Evolutionary conservation across 1,284 basidiomycete genomes (phyloP).

Genomic region (Ceratobasidium sp.): DNA sequence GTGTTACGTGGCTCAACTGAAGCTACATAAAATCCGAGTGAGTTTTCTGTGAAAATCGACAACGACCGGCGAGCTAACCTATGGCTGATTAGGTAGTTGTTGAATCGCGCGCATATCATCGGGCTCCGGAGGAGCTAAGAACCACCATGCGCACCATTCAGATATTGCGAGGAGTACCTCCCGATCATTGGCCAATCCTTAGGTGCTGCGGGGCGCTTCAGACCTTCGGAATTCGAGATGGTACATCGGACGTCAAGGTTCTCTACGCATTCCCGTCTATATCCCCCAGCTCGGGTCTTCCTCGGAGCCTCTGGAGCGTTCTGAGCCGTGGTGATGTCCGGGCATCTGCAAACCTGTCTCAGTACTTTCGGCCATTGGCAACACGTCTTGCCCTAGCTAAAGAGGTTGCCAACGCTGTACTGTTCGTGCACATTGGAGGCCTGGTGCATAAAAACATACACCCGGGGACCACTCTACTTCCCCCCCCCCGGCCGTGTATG

Average conservation of each 20-base stretch:
- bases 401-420: background rate
- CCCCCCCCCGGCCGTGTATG: too few relatives aligned
- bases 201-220: background rate
- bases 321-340: too few relatives aligned
- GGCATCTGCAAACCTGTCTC: background rate
- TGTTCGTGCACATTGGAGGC: background rate
- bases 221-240: too few relatives aligned
- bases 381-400: background rate
- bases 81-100: background rate
- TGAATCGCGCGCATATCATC: background rate
- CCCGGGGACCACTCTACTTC: background rate
- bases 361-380: background rate
- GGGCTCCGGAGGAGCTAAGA: background rate
- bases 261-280: background rate
- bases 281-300: too few relatives aligned
- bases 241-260: too few relatives aligned
- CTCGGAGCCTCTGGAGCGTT: background rate
- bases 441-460: constrained; percentile 16
- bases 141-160: background rate
- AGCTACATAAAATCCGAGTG: background rate
- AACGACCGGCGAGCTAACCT: background rate
- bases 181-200: background rate
- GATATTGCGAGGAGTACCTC: background rate
- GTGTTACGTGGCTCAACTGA: background rate
- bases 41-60: background rate